Conservation (phyloP, 306 rosid genomes). For the Inga laurina region DNA sequence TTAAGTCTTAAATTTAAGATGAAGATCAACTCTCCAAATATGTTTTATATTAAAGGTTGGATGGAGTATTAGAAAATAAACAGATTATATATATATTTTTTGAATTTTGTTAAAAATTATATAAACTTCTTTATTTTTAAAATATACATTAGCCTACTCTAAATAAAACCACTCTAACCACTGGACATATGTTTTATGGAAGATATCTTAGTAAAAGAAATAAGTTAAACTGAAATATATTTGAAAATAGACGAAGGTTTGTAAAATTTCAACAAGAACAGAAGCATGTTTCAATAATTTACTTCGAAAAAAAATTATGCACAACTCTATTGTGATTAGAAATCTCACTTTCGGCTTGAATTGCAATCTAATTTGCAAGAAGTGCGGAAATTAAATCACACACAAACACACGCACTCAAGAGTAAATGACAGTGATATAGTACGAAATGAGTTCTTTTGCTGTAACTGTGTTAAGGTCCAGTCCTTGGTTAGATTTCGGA, state of each 20-base stretch:
- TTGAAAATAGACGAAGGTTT: background rate
- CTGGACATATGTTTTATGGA: background rate
- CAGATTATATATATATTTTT: background rate
- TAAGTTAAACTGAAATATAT: background rate
- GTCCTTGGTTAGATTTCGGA: slow-evolving; percentile 54
- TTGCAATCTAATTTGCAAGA: background rate
- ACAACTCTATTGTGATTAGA: background rate
- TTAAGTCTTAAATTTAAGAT: no score
- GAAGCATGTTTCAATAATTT: background rate
- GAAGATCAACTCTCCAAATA: no score
- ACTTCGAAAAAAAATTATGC: background rate
- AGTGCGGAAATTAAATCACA: slow-evolving; percentile 6
- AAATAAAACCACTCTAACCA: background rate
- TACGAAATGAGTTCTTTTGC: slow-evolving; percentile 59
- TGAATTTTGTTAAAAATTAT: background rate
- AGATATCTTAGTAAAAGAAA: background rate
- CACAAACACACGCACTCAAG: background rate
- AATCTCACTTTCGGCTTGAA: slow-evolving; percentile 4
- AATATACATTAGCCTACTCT: background rate
- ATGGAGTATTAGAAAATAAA: background rate
- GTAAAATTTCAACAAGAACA: background rate
- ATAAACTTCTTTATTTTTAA: background rate
- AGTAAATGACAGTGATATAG: slow-evolving; percentile 1
- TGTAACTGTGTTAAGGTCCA: slow-evolving; percentile 54
- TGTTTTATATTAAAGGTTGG: no score